Base-by-base conservation (phyloP, 148 eudicot species). In the Tetragonia tetragonoides region DNA sequence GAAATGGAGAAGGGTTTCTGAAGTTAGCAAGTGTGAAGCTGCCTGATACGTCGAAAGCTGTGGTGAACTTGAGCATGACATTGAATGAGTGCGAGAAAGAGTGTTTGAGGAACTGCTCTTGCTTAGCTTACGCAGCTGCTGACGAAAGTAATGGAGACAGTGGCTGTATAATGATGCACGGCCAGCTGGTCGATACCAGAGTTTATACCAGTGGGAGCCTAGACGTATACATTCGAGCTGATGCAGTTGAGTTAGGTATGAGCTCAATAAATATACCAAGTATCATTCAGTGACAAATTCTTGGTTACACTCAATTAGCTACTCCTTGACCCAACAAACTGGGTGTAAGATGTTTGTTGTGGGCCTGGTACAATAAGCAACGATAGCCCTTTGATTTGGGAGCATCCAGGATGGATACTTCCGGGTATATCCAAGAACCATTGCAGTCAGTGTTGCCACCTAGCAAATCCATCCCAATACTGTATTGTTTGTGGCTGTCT, bases 51-150 rank as follows among this genome's bases (percentile, higher is more conserved):
- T 77, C 83, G 4, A 81, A 66, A 28, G 85, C 88, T 18, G 15
- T n/a, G 40, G 79, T 80, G n/a, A 75, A 84, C 49, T 56, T 37
- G 39, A 79, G 57, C 51, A 53, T 62, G 53, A 80, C 81, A 5
- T 10, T 70, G 23, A 77, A 84, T 69, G 69, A 76, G 3, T 89
- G 92, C 7, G 71, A 70, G 40, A 23, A 64, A 40, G 74, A 73
- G 37, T 89, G 92, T 77, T 66, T 87, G 71, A 79, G 47, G 28
- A 87, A 87, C 69, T 89, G 92, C 71, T 74, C 85, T 18, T 89
- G 90, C 69, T 47, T 65, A 24, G 92, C 85, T 0, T 89, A 85
- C 34, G 71, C 85, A 1, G 75, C 81, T 65, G 86, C 86, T 14
- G 71, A 81, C 20, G 70, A 83, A 72, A 79, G 64, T 16, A 51